Evolutionary conservation across 2,329 filamentous ascomycete genomes (phyloP).

Genomic region (Cladosporium colombiae): DNA sequence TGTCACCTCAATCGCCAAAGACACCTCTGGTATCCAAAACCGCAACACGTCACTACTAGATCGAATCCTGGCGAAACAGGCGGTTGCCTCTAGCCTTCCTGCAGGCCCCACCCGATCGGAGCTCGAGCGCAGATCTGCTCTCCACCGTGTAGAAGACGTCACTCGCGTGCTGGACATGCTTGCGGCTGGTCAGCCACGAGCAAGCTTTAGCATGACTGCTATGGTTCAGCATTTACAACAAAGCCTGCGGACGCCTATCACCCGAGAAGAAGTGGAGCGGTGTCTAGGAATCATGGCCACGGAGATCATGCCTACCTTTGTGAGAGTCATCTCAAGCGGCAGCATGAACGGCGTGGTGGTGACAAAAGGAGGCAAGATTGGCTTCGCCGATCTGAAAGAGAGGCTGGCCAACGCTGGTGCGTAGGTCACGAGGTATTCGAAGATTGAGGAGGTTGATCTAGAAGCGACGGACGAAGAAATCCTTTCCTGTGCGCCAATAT

Average conservation of each 20-base stretch:
- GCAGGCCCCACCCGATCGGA: constrained; percentile 44
- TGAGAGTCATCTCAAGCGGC: constrained; percentile 42
- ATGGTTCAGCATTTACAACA: constrained; percentile 47
- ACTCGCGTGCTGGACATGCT: constrained; percentile 46
- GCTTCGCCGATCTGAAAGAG: constrained; percentile 30
- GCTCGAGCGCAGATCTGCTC: constrained; percentile 48
- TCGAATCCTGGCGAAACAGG: constrained; percentile 54
- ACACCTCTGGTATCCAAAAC: constrained; percentile 39
- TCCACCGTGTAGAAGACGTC: constrained; percentile 50
- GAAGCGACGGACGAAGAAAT: neutral
- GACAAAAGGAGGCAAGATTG: constrained; percentile 33
- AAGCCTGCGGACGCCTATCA: constrained; percentile 49
- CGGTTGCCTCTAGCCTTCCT: constrained; percentile 40
- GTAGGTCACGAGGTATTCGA: neutral
- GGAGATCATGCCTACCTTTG: constrained; percentile 48
- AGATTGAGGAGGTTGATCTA: neutral
- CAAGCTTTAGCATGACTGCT: constrained; percentile 47
- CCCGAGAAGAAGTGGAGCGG: constrained; percentile 46
- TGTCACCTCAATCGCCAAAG: constrained; percentile 27
- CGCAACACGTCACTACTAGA: constrained; percentile 51
- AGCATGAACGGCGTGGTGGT: constrained; percentile 48
- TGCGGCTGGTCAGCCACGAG: constrained; percentile 39
- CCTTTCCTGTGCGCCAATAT: neutral
- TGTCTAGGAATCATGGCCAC: constrained; percentile 46
- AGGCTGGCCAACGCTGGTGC: constrained; percentile 28